Evolutionary conservation across 2,329 filamentous ascomycete genomes (phyloP).

Genomic region (Emergomyces africanus): DNA sequence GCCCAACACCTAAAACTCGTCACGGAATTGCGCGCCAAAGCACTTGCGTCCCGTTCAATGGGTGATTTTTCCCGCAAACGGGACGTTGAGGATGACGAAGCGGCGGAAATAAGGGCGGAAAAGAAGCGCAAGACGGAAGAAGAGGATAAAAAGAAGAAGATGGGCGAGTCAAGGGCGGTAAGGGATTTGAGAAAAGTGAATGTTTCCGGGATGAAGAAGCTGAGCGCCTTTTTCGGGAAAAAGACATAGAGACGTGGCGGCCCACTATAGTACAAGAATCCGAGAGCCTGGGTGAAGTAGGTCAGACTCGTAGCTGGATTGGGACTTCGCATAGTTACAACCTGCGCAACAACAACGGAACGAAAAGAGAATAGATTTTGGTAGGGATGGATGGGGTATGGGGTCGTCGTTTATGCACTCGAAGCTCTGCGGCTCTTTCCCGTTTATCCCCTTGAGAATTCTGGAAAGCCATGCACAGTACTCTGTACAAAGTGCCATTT

Average conservation of each 20-base stretch:
- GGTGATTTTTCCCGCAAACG: conserved; percentile 31
- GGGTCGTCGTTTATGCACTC: not conserved
- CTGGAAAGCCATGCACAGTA: not conserved
- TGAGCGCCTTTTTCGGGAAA: conserved; percentile 87
- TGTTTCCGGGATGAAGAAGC: conserved; percentile 87
- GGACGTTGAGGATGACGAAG: conserved; percentile 30
- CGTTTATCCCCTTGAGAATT: not conserved
- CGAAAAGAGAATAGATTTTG: too few species aligned
- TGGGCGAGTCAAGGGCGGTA: conserved; percentile 59
- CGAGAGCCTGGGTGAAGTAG: not conserved
- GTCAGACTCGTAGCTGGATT: not conserved
- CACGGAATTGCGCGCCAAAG: conserved; percentile 56
- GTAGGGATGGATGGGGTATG: too few species aligned
- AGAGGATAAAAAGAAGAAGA: conserved; percentile 75
- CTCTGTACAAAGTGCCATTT: not conserved
- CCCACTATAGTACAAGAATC: not conserved
- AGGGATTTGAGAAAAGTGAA: conserved; percentile 81
- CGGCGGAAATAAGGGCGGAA: conserved; percentile 45
- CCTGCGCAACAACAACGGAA: too few species aligned
- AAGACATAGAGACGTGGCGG: not conserved
- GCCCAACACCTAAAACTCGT: conserved; percentile 57
- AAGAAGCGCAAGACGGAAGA: conserved; percentile 82
- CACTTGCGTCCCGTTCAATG: conserved; percentile 51
- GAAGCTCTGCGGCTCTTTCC: not conserved
- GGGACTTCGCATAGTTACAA: not conserved